These are phyloP conservation scores for Platanthera guangdongensis DNA, from an alignment of 106 monocot genomes.

Conservation along the genomic window DNA sequence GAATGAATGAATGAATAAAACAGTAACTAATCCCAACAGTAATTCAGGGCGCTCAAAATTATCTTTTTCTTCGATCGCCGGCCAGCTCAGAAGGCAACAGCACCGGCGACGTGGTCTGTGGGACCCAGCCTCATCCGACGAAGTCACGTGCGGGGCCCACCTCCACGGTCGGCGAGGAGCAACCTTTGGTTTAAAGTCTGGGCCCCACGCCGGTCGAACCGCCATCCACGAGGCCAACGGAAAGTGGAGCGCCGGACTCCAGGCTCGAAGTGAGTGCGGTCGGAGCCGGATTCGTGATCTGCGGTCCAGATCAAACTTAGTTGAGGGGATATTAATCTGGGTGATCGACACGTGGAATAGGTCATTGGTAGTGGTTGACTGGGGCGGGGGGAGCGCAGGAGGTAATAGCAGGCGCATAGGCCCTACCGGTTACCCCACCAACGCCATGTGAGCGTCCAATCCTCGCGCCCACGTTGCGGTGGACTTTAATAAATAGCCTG, in stretches of 20 bases:
- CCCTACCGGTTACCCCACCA: background rate
- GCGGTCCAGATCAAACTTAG: background rate
- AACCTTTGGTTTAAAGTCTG: background rate
- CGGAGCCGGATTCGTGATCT: background rate
- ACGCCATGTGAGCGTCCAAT: conserved; percentile 6
- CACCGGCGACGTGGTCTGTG: background rate
- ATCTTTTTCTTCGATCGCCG: background rate
- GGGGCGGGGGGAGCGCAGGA: too few relatives aligned
- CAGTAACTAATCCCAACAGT: too few relatives aligned
- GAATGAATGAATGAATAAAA: too few relatives aligned
- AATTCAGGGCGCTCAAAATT: too few relatives aligned
- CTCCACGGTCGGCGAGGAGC: background rate
- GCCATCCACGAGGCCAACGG: background rate
- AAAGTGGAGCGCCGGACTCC: background rate
- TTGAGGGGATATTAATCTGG: background rate
- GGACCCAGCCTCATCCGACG: background rate
- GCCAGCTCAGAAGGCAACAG: conserved; percentile 3
- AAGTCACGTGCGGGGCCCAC: background rate
- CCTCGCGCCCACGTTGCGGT: background rate
- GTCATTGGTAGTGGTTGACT: background rate
- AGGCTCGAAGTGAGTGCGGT: background rate
- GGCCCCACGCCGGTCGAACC: background rate
- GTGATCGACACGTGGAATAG: background rate
- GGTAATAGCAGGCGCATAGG: background rate
- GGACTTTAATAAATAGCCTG: background rate